Base-by-base conservation (phyloP, 1,139 yeast genomes). In the Diutina neorugosa region DNA sequence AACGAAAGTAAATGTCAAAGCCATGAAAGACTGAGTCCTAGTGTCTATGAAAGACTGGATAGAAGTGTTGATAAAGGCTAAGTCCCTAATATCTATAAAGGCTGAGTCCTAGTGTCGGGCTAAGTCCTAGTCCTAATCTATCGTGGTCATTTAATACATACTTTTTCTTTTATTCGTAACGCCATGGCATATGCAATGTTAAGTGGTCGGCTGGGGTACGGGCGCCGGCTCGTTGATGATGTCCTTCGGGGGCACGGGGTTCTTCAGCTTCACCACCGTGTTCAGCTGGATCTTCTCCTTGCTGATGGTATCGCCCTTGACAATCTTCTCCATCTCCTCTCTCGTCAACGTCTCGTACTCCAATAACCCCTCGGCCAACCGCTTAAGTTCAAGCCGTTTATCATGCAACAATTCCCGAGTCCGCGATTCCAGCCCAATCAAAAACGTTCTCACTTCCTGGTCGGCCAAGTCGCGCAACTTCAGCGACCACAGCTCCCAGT, bases 401-500 rank as follows among this genome's bases (percentile, higher is more conserved):
- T 80, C 85, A 37, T 69, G 66, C 57, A 94, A 75, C 65, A 91
- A 63, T 53, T 71, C 69, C 60, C 95, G 79, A 1, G 98, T 85
- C 64, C 98, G 81, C 47, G 76, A 76, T 65, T 91, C 98, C 52
- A 96, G 84, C 3, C 73, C 80, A 53, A 87, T 73, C 57, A 94
- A 75, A 58, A 87, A 71, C 52, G 77, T 81, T 55, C 96, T 76
- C 50, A 93, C 93, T 70, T 93, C 98, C 62, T 85, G 81, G 67
- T 94, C 99, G 18, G 98, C 98, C 67, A 83, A 74, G 64, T 89
- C 94, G 58, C 95, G 78, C 52, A 95, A 79, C 58, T 82, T 81
- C 12, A 91, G 87, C 1, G 97, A 88, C 98, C 98, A 93, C 54
- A 86, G 81, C 60, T 84, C 90, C 97, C 97, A 91, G 64, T 86